Conservation (phyloP, 805 yeast species). For the Candida maesae region DNA sequence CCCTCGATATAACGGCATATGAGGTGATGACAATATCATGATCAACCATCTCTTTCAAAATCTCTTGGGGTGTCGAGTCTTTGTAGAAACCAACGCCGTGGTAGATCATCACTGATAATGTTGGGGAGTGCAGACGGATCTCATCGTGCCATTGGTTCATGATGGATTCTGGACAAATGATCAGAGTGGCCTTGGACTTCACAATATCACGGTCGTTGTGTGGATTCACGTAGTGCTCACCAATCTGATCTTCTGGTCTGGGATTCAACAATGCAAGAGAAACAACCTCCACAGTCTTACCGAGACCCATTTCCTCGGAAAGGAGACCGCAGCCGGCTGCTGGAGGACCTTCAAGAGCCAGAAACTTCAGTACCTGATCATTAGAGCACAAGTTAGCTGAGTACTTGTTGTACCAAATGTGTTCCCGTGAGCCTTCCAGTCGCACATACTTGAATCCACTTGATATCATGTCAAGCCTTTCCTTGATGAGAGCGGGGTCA, state of each 20-base stretch:
- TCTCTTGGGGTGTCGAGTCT: constrained; percentile 26
- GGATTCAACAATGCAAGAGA: constrained; percentile 61
- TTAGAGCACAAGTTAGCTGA: constrained; percentile 44
- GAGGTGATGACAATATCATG: constrained; percentile 82
- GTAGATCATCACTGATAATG: constrained; percentile 59
- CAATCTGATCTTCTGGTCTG: constrained; percentile 32
- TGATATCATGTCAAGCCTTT: constrained; percentile 37
- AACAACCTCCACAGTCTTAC: constrained; percentile 86
- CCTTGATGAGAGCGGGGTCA: constrained; percentile 25
- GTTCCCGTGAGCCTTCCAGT: constrained; percentile 1
- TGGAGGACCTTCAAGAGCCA: constrained; percentile 24
- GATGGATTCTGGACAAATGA: constrained; percentile 84
- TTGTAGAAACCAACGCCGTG: constrained; percentile 47
- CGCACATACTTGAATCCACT: constrained; percentile 50
- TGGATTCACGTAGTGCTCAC: constrained; percentile 6
- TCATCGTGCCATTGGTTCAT: constrained; percentile 85
- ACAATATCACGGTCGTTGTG: constrained; percentile 21
- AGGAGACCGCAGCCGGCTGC: constrained; percentile 48
- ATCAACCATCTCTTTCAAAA: constrained; percentile 52
- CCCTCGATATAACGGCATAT: constrained; percentile 65
- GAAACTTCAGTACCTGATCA: constrained; percentile 28
- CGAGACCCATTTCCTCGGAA: constrained; percentile 97
- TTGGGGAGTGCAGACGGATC: constrained; percentile 54
- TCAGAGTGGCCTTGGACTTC: constrained; percentile 66
- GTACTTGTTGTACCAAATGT: constrained; percentile 46